These are phyloP conservation scores for Westerdykella aurantiaca DNA, from an alignment of 2,329 filamentous ascomycete genomes.

Conservation along the genomic window DNA sequence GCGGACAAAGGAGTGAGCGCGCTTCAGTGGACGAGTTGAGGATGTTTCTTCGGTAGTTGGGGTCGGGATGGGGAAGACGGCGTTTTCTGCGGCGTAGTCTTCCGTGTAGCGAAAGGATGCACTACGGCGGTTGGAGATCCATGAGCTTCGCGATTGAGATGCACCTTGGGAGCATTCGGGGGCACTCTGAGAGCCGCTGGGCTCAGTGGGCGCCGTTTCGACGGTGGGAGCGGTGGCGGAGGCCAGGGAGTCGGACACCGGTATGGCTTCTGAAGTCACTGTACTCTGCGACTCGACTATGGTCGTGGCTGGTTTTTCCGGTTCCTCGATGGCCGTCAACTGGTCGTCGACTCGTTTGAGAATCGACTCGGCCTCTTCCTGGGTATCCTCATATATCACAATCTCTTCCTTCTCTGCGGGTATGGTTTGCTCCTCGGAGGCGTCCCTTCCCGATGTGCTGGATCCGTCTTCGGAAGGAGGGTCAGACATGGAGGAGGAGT, in stretches of 20 bases:
- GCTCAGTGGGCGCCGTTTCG: slow-evolving; percentile 22
- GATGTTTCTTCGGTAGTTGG: slow-evolving; percentile 45
- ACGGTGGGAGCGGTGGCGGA: slow-evolving; percentile 7
- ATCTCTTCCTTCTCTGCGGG: slow-evolving; percentile 7
- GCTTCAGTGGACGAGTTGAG: slow-evolving; percentile 37
- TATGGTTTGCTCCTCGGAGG: slow-evolving; percentile 13
- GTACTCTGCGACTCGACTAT: slow-evolving; percentile 14
- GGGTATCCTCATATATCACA: slow-evolving; percentile 8
- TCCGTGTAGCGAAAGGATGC: slow-evolving; percentile 36
- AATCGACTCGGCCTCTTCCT: neutral
- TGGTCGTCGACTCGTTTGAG: neutral
- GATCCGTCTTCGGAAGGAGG: slow-evolving; percentile 28
- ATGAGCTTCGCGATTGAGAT: slow-evolving; percentile 31
- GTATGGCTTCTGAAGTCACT: slow-evolving; percentile 13
- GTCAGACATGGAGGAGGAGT: slow-evolving; percentile 34
- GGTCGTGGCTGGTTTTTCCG: slow-evolving; percentile 1
- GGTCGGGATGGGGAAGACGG: slow-evolving; percentile 24
- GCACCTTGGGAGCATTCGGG: slow-evolving; percentile 28
- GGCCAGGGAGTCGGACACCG: slow-evolving; percentile 15
- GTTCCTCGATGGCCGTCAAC: neutral
- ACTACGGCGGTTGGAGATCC: slow-evolving; percentile 44
- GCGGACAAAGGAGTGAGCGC: slow-evolving; percentile 55
- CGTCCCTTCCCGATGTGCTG: slow-evolving; percentile 10
- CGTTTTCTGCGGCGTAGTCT: slow-evolving; percentile 28
- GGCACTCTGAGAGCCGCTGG: slow-evolving; percentile 28